Conservation (phyloP, 768 basidiomycete species). For the Leucogyrophana mollusca region DNA sequence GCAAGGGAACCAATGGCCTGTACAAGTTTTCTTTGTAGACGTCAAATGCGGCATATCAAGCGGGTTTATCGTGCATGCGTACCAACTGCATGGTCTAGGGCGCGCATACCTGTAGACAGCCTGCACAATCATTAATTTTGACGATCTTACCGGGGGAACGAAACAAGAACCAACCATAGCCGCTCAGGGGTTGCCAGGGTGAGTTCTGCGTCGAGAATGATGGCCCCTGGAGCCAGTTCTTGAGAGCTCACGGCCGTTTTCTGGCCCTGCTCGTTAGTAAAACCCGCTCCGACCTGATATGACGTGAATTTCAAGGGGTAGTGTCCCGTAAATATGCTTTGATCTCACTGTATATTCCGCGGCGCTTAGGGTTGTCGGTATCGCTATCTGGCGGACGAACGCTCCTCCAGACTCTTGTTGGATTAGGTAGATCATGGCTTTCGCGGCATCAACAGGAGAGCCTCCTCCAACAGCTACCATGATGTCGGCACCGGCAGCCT, state of each 20-base stretch:
- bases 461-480: slow-evolving; percentile 79
- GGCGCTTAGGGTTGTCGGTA: slow-evolving; percentile 80
- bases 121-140: slow-evolving; percentile 32
- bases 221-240: slow-evolving; percentile 63
- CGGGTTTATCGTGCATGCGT: slow-evolving; percentile 16
- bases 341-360: slow-evolving; percentile 65
- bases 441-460: slow-evolving; percentile 76
- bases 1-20: slow-evolving; percentile 50
- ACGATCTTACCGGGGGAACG: slow-evolving; percentile 5
- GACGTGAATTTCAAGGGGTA: neutral
- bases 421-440: slow-evolving; percentile 65
- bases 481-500: slow-evolving; percentile 57
- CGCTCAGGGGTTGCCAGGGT: slow-evolving; percentile 71
- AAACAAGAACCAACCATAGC: slow-evolving; percentile 52
- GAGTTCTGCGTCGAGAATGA: slow-evolving; percentile 77
- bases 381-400: slow-evolving; percentile 66
- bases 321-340: neutral
- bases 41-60: slow-evolving; percentile 1
- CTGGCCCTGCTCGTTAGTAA: slow-evolving; percentile 63
- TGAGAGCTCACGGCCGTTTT: slow-evolving; percentile 56
- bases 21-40: slow-evolving; percentile 57
- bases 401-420: slow-evolving; percentile 54
- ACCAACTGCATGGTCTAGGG: slow-evolving; percentile 80
- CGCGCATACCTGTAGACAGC: slow-evolving; percentile 77
- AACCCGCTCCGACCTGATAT: slow-evolving; percentile 62